Conservation (phyloP, 2,329 filamentous ascomycete genomes). For the Fusarium tuaranense region DNA sequence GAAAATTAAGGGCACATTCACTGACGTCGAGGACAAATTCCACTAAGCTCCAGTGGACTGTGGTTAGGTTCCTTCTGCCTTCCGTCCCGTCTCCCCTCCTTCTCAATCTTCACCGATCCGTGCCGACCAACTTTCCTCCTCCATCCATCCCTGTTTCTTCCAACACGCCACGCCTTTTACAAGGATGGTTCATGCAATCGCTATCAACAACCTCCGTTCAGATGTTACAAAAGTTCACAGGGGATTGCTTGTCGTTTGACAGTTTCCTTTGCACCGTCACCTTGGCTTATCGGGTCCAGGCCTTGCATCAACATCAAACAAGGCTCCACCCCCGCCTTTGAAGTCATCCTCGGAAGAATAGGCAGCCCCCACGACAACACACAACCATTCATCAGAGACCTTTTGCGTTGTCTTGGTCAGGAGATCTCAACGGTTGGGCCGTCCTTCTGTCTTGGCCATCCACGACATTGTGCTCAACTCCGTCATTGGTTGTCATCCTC, state of each 20-base stretch:
- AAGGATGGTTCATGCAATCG: constrained; percentile 14
- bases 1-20: neutral
- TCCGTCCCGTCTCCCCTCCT: neutral
- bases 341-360: neutral
- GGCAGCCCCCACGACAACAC: constrained; percentile 17
- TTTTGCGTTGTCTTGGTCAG: constrained; percentile 17
- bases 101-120: neutral
- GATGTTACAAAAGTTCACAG: constrained; percentile 30
- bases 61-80: neutral
- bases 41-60: neutral
- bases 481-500: constrained; percentile 18
- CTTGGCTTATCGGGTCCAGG: constrained; percentile 30
- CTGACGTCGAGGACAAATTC: neutral
- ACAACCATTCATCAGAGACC: constrained; percentile 6
- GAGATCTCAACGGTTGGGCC: constrained; percentile 10
- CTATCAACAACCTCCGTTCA: constrained; percentile 28
- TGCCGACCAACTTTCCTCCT: neutral
- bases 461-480: neutral
- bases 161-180: neutral
- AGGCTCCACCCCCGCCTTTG: constrained; percentile 1
- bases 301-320: neutral
- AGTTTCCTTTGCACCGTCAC: constrained; percentile 8
- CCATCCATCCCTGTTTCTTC: constrained; percentile 7
- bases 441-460: constrained; percentile 1
- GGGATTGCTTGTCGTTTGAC: constrained; percentile 4